Conservation (phyloP, 169 alveolate genomes). For the Blepharisma undulans region DNA sequence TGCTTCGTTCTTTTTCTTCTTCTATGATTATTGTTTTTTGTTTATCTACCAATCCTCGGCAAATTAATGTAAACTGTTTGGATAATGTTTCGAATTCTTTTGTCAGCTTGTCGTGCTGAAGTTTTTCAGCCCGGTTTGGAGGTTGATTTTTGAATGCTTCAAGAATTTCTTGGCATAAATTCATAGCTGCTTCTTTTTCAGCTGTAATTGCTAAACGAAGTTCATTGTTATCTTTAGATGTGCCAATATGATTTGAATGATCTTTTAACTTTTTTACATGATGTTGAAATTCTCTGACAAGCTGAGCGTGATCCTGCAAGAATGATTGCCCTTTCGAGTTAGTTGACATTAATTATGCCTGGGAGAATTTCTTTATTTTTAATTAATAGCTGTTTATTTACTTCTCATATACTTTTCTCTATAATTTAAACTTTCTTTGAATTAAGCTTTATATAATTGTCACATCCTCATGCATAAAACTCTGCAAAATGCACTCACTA, state of each 20-base stretch:
- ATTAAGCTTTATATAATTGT: too few relatives aligned
- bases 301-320: not conserved
- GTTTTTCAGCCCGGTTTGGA: conserved; percentile 2
- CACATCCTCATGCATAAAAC: too few relatives aligned
- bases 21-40: not conserved
- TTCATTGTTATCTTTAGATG: not conserved
- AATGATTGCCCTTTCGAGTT: not conserved
- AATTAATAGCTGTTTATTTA: too few relatives aligned
- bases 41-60: not conserved
- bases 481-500: too few relatives aligned
- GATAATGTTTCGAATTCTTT: conserved; percentile 1
- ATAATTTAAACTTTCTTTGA: too few relatives aligned
- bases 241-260: not conserved
- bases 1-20: not conserved
- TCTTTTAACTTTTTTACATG: not conserved
- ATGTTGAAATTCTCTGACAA: not conserved
- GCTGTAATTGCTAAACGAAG: not conserved
- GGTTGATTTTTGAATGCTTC: not conserved
- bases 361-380: not conserved
- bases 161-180: not conserved
- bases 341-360: not conserved
- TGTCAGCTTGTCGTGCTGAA: conserved; percentile 12
- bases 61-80: not conserved
- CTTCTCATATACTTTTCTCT: too few relatives aligned
- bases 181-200: not conserved